Base-by-base conservation (phyloP, 75 land plant genomes). In the Larix kaempferi region DNA sequence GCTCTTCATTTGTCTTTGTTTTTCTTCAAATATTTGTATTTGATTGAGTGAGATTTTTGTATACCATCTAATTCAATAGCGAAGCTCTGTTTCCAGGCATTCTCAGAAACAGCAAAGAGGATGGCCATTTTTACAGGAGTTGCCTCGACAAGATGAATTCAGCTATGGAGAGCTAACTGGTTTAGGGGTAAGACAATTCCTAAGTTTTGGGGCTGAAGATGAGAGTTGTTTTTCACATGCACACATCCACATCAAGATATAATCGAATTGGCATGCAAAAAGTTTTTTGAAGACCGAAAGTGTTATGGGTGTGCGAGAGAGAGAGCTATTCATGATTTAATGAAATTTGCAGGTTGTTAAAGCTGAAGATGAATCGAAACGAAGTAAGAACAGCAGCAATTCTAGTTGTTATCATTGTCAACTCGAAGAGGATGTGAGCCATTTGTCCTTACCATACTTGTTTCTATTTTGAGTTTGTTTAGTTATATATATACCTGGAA, bases 401-500 rank as follows among this genome's bases (percentile, higher is more conserved):
- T 14, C 6, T 23, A 19, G 22, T 66, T 54, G 35, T 19, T 77
- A 77, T 27, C 23, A 74, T 11, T 39, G 76, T n/a, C 89, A 87
- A 63, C 89, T 87, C 67, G 86, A 87, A 77, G 74, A 84, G 14
- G 86, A 87, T 76, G 89, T 87, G 78, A 84, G 86, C 59, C 14
- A 56, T 49, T 37, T 57, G 26, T 41, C 27, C 4, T 39, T 76
- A 22, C 52, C 11, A 7, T 69, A 67, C 13, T 57, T 57, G 21
- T 64, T 59, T 35, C 74, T 15, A 15, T 44, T 60, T 52, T 26
- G 17, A 12, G 29, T 49, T 25, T 26, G 59, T 74, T 25, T 56
- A 16, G 14, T 15, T 49, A 55, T 10, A 55, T 2, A 56, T 14
- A 27, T 56, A 55, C 22, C 52, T 41, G 41, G 39, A 74, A 74